Percentiles rank a stretch among this genome's conserved stretches.
Evolutionary conservation across 78 protist species (phyloP).

Genomic region (Dictyostelium capitatum): DNA sequence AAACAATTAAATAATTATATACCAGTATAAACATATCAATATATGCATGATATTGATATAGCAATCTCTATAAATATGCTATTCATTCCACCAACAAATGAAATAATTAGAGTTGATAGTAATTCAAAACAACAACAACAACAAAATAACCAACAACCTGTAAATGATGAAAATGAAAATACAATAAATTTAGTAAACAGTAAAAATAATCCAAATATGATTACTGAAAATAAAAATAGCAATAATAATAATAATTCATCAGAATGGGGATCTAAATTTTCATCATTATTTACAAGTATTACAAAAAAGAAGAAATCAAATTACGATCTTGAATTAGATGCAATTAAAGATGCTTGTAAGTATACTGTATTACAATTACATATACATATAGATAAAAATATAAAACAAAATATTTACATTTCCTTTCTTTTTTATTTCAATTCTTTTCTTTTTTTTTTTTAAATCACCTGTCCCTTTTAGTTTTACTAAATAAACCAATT

Average conservation of each 20-base stretch:
- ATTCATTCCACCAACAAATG: conserved; percentile 35
- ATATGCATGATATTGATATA: conserved; percentile 27
- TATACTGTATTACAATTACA: background rate
- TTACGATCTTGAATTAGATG: conserved; percentile 69
- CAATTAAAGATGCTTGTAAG: conserved; percentile 61
- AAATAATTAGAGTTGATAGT: conserved; percentile 18
- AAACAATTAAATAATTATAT: background rate
- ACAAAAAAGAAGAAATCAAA: conserved; percentile 74
- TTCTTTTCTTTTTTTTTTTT: background rate
- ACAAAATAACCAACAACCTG: background rate
- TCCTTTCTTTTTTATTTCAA: no score
- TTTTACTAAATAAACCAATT: conserved; percentile 58
- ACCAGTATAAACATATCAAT: background rate
- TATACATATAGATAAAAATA: background rate
- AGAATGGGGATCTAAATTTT: conserved; percentile 60
- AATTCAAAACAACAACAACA: conserved; percentile 1
- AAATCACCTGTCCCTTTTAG: no score
- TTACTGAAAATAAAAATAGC: background rate
- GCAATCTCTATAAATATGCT: conserved; percentile 19
- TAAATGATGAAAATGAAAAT: conserved; percentile 24
- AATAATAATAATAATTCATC: background rate
- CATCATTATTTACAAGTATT: conserved; percentile 34
- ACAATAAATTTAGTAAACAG: background rate
- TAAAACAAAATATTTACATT: background rate
- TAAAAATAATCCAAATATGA: background rate